These are phyloP conservation scores for Trapa bicornis DNA, from an alignment of 345 rosid genomes.

Conservation along the genomic window DNA sequence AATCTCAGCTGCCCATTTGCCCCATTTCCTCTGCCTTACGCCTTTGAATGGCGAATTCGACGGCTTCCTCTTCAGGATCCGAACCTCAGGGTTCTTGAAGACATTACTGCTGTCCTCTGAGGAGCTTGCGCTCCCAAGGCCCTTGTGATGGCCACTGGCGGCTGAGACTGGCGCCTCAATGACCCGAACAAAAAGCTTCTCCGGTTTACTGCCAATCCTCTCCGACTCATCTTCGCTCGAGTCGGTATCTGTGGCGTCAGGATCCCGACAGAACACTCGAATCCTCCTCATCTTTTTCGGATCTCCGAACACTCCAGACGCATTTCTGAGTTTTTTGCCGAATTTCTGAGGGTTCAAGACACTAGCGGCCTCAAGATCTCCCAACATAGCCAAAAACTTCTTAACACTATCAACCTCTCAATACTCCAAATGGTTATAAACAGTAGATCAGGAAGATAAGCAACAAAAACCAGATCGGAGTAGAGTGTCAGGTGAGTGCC, in stretches of 20 bases:
- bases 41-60: conserved; percentile 25
- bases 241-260: conserved; percentile 83
- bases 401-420: conserved; percentile 18
- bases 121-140: conserved; percentile 36
- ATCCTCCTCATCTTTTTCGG: conserved; percentile 33
- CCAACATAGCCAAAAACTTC: conserved; percentile 17
- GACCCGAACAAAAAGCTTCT: conserved; percentile 48
- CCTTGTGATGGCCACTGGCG: not conserved
- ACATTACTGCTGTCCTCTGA: conserved; percentile 53
- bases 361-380: conserved; percentile 30
- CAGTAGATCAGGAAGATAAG: not conserved
- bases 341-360: conserved; percentile 17
- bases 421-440: not conserved
- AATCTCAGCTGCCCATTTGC: conserved; percentile 87
- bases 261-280: conserved; percentile 61
- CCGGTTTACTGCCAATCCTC: not conserved
- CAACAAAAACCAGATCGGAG: not conserved
- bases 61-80: conserved; percentile 5
- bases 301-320: conserved; percentile 12
- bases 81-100: conserved; percentile 19
- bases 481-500: conserved; percentile 36
- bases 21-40: conserved; percentile 77
- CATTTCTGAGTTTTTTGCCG: conserved; percentile 16
- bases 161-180: conserved; percentile 29
- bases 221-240: conserved; percentile 69